phyloP scores from a whole-genome alignment of 2,329 filamentous ascomycete species.

The Cladosporium sp. region DNA sequence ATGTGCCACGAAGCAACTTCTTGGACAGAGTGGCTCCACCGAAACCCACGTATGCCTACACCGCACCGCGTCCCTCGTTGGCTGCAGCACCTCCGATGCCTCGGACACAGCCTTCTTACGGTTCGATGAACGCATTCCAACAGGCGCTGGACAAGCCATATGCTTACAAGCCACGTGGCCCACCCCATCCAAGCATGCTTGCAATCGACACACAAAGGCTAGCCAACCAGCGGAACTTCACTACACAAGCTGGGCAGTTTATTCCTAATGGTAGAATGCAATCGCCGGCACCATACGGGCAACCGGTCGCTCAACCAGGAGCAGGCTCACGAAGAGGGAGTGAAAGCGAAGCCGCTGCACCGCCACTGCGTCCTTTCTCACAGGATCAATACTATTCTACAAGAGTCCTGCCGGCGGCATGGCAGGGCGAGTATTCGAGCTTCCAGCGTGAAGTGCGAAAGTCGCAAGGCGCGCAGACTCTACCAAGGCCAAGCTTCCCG shows the following conservation, averaged over 20 bases:
- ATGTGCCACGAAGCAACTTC: constrained; percentile 69
- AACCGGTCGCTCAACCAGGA: not conserved
- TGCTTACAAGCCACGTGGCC: constrained; percentile 35
- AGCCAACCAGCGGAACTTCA: constrained; percentile 27
- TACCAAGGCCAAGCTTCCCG: constrained; percentile 24
- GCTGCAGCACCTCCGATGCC: constrained; percentile 17
- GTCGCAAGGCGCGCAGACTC: constrained; percentile 27
- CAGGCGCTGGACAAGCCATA: constrained; percentile 30
- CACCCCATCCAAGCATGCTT: constrained; percentile 25
- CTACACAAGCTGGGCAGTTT: constrained; percentile 18
- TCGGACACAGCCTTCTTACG: constrained; percentile 7
- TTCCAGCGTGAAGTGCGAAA: constrained; percentile 27
- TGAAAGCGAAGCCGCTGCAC: constrained; percentile 12
- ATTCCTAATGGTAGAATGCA: not conserved
- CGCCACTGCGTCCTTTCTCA: constrained; percentile 31
- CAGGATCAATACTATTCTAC: constrained; percentile 35
- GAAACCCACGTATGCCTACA: constrained; percentile 22
- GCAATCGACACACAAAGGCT: constrained; percentile 28
- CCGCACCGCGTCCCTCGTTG: constrained; percentile 20
- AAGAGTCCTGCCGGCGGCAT: constrained; percentile 32
- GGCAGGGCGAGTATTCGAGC: constrained; percentile 32
- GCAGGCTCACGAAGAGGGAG: constrained; percentile 1
- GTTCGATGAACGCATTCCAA: constrained; percentile 4
- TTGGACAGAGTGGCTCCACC: constrained; percentile 59
- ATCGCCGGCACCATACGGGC: not conserved